Evolutionary conservation across 192 early-diverging fungal species (phyloP).

Genomic region (Thamnidium elegans): DNA sequence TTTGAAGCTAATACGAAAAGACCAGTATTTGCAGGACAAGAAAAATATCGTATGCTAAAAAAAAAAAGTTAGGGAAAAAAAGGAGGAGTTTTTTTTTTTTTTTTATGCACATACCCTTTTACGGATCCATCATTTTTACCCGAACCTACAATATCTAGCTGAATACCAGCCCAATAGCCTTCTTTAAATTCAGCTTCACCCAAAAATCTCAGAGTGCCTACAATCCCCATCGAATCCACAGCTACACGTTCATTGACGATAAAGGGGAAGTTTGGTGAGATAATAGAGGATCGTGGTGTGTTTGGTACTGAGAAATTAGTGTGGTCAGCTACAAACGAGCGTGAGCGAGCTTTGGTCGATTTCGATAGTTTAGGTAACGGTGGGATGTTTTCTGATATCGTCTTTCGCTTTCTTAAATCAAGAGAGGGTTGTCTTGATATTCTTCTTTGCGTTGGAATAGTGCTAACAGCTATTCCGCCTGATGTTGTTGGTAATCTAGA

Average conservation of each 20-base stretch:
- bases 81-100: neutral
- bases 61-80: too few species aligned
- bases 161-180: constrained; percentile 78
- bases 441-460: constrained; percentile 8
- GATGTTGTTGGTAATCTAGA: constrained; percentile 8
- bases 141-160: constrained; percentile 64
- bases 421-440: constrained; percentile 12
- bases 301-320: neutral
- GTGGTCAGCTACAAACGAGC: constrained; percentile 1
- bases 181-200: constrained; percentile 72
- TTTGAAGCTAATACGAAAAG: constrained; percentile 72
- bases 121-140: constrained; percentile 82
- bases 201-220: constrained; percentile 69
- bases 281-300: constrained; percentile 12
- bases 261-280: constrained; percentile 2
- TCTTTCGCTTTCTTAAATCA: constrained; percentile 15
- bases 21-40: constrained; percentile 64
- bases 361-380: constrained; percentile 10
- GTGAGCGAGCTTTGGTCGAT: constrained; percentile 7
- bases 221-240: constrained; percentile 55
- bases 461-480: neutral
- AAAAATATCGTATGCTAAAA: constrained; percentile 63
- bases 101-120: constrained; percentile 46
- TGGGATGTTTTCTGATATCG: constrained; percentile 3
- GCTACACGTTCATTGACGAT: constrained; percentile 63